phyloP scores from a whole-genome alignment of 148 eudicot genomes.

The Hydrangea macrophylla region DNA sequence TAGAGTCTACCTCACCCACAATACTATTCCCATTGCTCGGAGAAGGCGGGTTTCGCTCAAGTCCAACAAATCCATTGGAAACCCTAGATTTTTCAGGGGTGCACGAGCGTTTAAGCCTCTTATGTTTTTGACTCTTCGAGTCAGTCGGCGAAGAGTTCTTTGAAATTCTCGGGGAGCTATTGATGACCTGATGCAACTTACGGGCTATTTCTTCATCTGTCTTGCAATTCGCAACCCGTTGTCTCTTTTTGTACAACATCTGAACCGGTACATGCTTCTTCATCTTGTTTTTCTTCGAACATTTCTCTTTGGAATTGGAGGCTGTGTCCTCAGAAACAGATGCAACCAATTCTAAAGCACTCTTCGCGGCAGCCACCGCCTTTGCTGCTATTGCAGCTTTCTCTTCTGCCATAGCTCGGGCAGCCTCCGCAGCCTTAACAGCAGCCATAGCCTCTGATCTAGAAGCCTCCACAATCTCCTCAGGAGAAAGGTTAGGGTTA shows the following conservation, averaged over 20 bases:
- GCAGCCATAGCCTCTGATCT: constrained; percentile 54
- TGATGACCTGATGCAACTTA: constrained; percentile 62
- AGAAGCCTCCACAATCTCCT: constrained; percentile 70
- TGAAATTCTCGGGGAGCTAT: constrained; percentile 76
- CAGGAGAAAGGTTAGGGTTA: constrained; percentile 56
- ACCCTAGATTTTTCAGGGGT: constrained; percentile 29
- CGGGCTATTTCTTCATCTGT: constrained; percentile 83
- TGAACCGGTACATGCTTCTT: constrained; percentile 75
- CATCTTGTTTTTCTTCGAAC: constrained; percentile 56
- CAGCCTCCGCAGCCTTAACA: constrained; percentile 57
- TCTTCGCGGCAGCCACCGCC: constrained; percentile 80
- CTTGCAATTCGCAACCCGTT: constrained; percentile 37
- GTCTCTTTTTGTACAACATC: constrained; percentile 51
- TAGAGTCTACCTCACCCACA: constrained; percentile 30
- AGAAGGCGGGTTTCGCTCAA: constrained; percentile 25
- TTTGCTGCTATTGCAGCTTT: constrained; percentile 79
- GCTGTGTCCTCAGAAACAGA: constrained; percentile 36
- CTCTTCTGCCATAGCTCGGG: constrained; percentile 75
- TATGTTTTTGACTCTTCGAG: constrained; percentile 50
- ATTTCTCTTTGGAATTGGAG: constrained; percentile 26
- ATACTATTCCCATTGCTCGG: constrained; percentile 32
- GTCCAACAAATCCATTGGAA: constrained; percentile 22
- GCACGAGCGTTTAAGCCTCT: constrained; percentile 47
- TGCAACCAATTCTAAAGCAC: constrained; percentile 67
- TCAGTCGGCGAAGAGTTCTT: constrained; percentile 45